Conservation (phyloP, 2,329 filamentous ascomycete species). For the Beauveria pseudobassiana region DNA sequence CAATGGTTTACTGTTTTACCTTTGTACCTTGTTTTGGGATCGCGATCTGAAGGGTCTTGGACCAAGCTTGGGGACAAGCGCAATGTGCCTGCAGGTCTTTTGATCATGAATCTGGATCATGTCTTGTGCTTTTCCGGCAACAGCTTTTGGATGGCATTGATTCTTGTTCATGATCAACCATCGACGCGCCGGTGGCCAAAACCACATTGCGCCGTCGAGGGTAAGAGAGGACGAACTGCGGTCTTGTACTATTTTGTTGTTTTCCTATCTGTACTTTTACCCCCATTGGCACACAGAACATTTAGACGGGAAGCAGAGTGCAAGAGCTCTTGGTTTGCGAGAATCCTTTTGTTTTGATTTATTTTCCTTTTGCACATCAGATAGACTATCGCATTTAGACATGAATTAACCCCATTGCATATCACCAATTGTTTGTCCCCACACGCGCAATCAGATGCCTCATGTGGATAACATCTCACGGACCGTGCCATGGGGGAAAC, state of each 20-base stretch:
- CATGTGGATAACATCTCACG: neutral
- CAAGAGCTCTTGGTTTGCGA: constrained; percentile 1
- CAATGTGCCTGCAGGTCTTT: neutral
- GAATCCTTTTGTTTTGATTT: neutral
- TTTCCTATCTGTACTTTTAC: constrained; percentile 10
- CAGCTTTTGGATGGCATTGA: neutral
- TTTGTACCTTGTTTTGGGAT: neutral
- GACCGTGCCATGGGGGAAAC: neutral
- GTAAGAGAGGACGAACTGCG: neutral
- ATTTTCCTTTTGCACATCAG: neutral
- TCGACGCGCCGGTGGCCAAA: neutral
- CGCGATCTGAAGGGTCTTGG: constrained; percentile 1
- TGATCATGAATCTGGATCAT: neutral
- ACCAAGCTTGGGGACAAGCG: neutral
- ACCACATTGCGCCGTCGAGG: neutral
- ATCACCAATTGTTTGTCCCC: neutral
- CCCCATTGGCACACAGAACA: constrained; percentile 13
- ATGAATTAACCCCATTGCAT: constrained; percentile 1
- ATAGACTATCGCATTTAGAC: constrained; percentile 7
- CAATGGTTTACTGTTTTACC: neutral
- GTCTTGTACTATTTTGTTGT: constrained; percentile 8
- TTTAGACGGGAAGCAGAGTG: constrained; percentile 11
- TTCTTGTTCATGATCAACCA: neutral
- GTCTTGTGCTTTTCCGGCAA: constrained; percentile 8
- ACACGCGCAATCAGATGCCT: neutral